Percentiles rank a stretch among this genome's conserved stretches.
Conservation (phyloP, 2,329 filamentous ascomycete genomes). For the Xylaria multiplex region DNA sequence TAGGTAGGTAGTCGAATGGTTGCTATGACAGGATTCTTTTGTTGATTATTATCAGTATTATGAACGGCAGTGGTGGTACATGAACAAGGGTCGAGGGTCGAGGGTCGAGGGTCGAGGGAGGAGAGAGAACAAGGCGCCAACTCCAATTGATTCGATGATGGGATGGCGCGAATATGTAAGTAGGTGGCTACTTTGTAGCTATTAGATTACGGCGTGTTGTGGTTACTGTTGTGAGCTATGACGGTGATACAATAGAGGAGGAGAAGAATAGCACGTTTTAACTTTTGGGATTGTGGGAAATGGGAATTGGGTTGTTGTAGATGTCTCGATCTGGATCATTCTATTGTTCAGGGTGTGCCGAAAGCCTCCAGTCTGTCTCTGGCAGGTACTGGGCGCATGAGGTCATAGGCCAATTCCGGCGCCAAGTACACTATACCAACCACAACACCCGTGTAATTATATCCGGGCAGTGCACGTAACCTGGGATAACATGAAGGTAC, state of each 20-base stretch:
- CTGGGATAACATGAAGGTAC: no score
- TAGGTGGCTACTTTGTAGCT: no score
- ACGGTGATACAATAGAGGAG: neutral
- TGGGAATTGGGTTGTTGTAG: neutral
- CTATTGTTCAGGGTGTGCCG: slow-evolving; percentile 6
- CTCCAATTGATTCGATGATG: slow-evolving; percentile 19
- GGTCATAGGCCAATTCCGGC: slow-evolving; percentile 25
- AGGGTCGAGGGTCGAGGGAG: slow-evolving; percentile 16
- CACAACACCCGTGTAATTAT: no score
- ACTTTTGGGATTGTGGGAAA: slow-evolving; percentile 1
- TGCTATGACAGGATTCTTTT: slow-evolving; percentile 18
- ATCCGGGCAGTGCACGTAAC: no score
- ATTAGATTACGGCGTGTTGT: neutral
- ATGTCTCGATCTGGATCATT: slow-evolving; percentile 17
- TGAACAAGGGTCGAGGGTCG: slow-evolving; percentile 20
- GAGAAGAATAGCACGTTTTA: slow-evolving; percentile 9
- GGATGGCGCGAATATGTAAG: neutral
- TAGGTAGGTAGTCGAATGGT: slow-evolving; percentile 1
- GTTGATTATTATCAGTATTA: slow-evolving; percentile 31
- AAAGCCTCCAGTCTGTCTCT: slow-evolving; percentile 3
- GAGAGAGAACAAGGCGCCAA: neutral
- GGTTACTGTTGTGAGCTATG: slow-evolving; percentile 7
- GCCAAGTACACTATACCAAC: neutral
- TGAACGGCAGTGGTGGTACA: slow-evolving; percentile 10
- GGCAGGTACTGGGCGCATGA: slow-evolving; percentile 25